Evolutionary conservation across 768 basidiomycete species (phyloP), one percentile per base, ranked within the genome.

Genomic region (Solioccasus polychromus): DNA sequence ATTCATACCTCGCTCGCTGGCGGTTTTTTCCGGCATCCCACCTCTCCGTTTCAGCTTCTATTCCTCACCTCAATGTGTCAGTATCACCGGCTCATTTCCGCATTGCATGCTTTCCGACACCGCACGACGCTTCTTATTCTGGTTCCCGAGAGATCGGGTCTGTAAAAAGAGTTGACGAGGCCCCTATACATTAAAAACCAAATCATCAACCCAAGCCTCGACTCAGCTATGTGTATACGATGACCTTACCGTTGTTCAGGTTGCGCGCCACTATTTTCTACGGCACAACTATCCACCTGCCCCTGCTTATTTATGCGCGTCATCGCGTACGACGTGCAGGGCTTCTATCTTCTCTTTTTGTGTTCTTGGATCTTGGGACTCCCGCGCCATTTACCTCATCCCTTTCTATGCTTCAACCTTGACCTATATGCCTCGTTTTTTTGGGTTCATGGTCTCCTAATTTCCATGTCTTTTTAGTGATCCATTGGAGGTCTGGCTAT

Each of bases 1-100:
- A 75, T 74, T 74, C 70, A 73, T 75, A 66, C 69, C 68, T 71
- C 71, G 63, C 64, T 64, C 57, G 69, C 59, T 66, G 60, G 55
- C 52, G 54, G 64, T 30, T 46, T 44, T 32, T 61, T 57, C 35
- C 52, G 43, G 47, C 56, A 52, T 54, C 53, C 43, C 45, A 41
- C 49, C 53, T 40, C 54, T 54, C 47, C 44, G 42, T 51, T 56
- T 58, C 34, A 55, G 42, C 55, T 39, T 57, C 50, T 57, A 53
- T 60, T 54, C 53, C 42, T 50, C 54, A 42, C 53, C 53, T 64
- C 71, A 71, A 63, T 67, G 71, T 72, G 66, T 67, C 71, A 72
- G 57, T 72, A 72, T 64, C 62, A 53, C 55, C 66, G 63, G 57
- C 62, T 64, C 69, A 55, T 54, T 57, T 57, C 55, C 53, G 45